Evolutionary conservation across 805 yeast species (phyloP).

Genomic region (Yarrowia hollandica): DNA sequence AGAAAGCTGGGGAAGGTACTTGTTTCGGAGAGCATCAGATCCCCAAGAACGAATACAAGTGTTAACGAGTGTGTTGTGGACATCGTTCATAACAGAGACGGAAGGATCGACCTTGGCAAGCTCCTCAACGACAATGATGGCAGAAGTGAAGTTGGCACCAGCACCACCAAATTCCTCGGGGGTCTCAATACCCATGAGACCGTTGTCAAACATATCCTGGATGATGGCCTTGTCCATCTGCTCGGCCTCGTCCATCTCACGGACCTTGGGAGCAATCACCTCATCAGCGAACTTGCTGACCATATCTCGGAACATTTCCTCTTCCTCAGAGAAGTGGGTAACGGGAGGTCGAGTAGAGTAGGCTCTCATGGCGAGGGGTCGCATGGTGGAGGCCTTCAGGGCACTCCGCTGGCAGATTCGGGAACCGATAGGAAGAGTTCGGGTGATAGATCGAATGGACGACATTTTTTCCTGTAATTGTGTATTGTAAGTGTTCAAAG

Average conservation of each 20-base stretch:
- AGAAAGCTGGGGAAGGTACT: conserved; percentile 46
- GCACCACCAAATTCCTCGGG: conserved; percentile 50
- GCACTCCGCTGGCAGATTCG: conserved; percentile 25
- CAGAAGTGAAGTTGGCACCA: conserved; percentile 48
- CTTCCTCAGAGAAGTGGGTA: conserved; percentile 45
- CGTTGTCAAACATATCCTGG: conserved; percentile 43
- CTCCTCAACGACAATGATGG: conserved; percentile 48
- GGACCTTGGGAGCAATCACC: conserved; percentile 44
- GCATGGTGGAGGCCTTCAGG: background rate
- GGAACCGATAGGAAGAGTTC: conserved; percentile 19
- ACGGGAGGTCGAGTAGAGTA: conserved; percentile 25
- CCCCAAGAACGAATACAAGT: conserved; percentile 47
- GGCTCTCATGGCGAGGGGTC: conserved; percentile 24
- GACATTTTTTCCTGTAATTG: conserved; percentile 14
- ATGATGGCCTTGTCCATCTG: conserved; percentile 41
- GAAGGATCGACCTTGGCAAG: conserved; percentile 49
- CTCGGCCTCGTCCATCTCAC: conserved; percentile 46
- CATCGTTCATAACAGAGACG: conserved; percentile 47
- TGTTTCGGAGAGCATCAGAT: conserved; percentile 42
- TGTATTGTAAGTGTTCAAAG: background rate
- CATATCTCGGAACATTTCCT: conserved; percentile 45
- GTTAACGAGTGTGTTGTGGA: conserved; percentile 49
- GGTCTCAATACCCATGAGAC: conserved; percentile 50
- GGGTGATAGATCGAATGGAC: conserved; percentile 21
- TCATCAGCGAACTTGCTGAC: conserved; percentile 46